Evolutionary conservation across 169 alveolate species (phyloP).

Genomic region (Plasmodium inui): DNA sequence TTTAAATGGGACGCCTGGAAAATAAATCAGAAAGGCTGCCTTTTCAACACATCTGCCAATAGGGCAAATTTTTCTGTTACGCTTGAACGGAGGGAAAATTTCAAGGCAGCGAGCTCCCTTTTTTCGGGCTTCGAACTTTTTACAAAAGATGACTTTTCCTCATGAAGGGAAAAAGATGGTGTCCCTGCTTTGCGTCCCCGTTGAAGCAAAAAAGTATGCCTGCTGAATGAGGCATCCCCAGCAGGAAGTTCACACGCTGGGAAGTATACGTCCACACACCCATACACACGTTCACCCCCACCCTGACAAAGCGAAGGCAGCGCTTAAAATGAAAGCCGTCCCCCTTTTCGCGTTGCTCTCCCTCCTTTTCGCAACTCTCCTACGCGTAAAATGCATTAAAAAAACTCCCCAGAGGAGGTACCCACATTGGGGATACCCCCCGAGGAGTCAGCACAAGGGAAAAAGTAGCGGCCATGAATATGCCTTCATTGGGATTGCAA

Average conservation of each 20-base stretch:
- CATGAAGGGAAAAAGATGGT: not conserved
- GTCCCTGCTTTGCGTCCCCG: not conserved
- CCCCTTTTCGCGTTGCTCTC: not conserved
- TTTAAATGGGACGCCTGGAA: slow-evolving; percentile 11
- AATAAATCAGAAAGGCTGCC: not conserved
- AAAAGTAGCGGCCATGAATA: slow-evolving; percentile 4
- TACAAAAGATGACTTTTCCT: not conserved
- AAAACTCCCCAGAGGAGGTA: not conserved
- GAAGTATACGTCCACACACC: not conserved
- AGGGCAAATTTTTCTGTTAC: not conserved
- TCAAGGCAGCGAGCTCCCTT: not conserved
- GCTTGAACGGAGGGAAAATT: not conserved
- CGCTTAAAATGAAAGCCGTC: slow-evolving; percentile 34
- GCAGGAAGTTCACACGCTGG: not conserved
- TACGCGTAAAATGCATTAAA: slow-evolving; percentile 48
- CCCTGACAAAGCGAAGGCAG: not conserved
- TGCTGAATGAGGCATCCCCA: not conserved
- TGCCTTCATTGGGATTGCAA: slow-evolving; percentile 56
- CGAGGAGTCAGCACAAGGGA: not conserved
- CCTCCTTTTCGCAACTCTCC: slow-evolving; percentile 18
- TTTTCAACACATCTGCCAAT: not conserved
- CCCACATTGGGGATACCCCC: slow-evolving; percentile 5
- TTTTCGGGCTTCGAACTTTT: not conserved
- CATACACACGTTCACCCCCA: not conserved
- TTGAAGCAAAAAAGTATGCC: not conserved